Percentiles rank a stretch among this genome's conserved stretches.
phyloP scores from a whole-genome alignment of 1,139 yeast genomes.

The Lodderomyces beijingensis region DNA sequence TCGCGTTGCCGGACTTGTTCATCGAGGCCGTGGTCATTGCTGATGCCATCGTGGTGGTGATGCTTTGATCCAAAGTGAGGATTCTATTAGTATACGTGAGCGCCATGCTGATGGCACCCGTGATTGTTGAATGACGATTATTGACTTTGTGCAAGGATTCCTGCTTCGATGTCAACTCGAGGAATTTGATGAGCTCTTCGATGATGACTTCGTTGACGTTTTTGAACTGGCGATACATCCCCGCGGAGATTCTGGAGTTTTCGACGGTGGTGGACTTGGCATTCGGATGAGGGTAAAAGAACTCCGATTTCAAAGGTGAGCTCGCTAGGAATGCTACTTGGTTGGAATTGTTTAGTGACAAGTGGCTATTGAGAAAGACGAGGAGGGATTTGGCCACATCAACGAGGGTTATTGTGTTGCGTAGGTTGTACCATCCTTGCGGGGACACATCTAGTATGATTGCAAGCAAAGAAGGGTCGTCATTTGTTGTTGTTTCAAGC shows the following conservation, averaged over 20 bases:
- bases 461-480: slow-evolving; percentile 77
- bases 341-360: slow-evolving; percentile 81
- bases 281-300: slow-evolving; percentile 59
- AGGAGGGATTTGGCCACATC: slow-evolving; percentile 58
- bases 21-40: slow-evolving; percentile 42
- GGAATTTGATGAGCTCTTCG: slow-evolving; percentile 50
- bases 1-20: slow-evolving; percentile 8
- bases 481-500: slow-evolving; percentile 32
- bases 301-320: slow-evolving; percentile 64
- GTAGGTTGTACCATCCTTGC: slow-evolving; percentile 61
- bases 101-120: slow-evolving; percentile 79
- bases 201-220: slow-evolving; percentile 75
- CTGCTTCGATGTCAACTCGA: slow-evolving; percentile 28
- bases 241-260: slow-evolving; percentile 15
- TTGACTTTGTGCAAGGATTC: slow-evolving; percentile 9
- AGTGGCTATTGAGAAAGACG: slow-evolving; percentile 78
- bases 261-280: slow-evolving; percentile 22
- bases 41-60: slow-evolving; percentile 45
- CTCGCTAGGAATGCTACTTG: slow-evolving; percentile 81
- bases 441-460: slow-evolving; percentile 80
- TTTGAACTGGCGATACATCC: slow-evolving; percentile 84
- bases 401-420: slow-evolving; percentile 42
- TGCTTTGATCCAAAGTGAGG: slow-evolving; percentile 47
- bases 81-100: slow-evolving; percentile 75
- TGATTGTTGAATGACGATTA: slow-evolving; percentile 34